Conservation (phyloP, 495 filamentous ascomycete species). For the Parmelia sp. region DNA sequence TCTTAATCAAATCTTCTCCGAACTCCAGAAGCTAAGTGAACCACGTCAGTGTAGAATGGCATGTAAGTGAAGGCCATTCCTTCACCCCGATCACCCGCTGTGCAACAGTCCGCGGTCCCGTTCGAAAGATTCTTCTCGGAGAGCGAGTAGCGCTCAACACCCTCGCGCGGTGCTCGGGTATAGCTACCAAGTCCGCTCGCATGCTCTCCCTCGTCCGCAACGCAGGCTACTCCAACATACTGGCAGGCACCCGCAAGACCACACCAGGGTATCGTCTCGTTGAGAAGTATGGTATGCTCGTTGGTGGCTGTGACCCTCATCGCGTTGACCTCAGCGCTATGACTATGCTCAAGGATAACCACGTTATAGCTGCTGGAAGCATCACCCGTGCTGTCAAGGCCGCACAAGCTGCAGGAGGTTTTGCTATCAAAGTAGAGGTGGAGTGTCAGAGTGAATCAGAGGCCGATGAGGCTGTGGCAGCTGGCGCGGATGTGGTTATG, state of each 20-base stretch:
- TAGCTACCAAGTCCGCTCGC: constrained; percentile 61
- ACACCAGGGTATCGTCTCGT: constrained; percentile 93
- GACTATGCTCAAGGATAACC: constrained; percentile 99
- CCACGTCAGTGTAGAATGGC: constrained; percentile 68
- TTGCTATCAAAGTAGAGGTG: constrained; percentile 90
- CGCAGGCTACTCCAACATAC: constrained; percentile 68
- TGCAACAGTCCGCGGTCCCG: constrained; percentile 83
- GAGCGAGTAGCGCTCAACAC: constrained; percentile 91
- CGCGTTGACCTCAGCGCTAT: constrained; percentile 86
- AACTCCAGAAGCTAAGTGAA: background rate
- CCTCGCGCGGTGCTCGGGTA: constrained; percentile 85
- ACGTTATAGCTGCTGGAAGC: constrained; percentile 76
- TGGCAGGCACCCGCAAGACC: constrained; percentile 95
- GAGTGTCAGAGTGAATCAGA: constrained; percentile 83
- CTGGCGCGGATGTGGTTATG: constrained; percentile 95
- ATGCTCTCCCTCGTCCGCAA: constrained; percentile 48
- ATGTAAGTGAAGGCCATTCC: constrained; percentile 64
- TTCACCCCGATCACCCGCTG: constrained; percentile 53
- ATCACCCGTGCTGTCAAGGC: constrained; percentile 78
- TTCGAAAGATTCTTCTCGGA: constrained; percentile 78
- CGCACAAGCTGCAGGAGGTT: constrained; percentile 79
- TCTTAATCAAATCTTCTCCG: background rate
- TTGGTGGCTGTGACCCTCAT: constrained; percentile 86
- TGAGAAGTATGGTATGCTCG: constrained; percentile 95
- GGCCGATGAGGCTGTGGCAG: constrained; percentile 81